Evolutionary conservation across 2,329 filamentous ascomycete species (phyloP), one percentile per base, ranked within the genome.

Genomic region (Pseudogymnoascus sp.): DNA sequence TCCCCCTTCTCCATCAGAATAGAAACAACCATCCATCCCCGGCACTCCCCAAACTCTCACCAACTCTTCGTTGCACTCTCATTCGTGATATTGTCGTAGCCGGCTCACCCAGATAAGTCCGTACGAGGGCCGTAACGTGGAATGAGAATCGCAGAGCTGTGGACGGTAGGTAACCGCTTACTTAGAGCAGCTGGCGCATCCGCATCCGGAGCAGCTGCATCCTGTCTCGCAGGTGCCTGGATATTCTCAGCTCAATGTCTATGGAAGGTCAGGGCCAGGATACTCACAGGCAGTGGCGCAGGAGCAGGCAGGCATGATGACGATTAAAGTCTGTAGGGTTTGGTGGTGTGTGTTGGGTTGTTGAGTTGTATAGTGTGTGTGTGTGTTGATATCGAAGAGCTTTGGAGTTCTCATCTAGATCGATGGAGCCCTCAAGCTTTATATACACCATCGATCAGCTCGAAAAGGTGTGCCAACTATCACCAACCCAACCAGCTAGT

Each of bases 281-380:
- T 14, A 54, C 47, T 33, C 16, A 54, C 47, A 54, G 28, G 47
- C 47, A 54, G 47, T 7, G 6, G 47, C n/a, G 28, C 47, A 54
- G 12, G 47, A 54, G 47, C 47, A 54, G 28, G 4, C 47, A 54
- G 47, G n/a, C 47, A 54, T 54, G 47, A 54, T 35, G 47, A 14
- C 47, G 47, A 20, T 33, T 30, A 5, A 11, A 14, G 43, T 50
- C 33, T 50, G 12, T 43, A 14, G 28, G 28, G 43, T 54, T 54
- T 54, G 47, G 47, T 54, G 28, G 28, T 54, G 47, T 33, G 47
- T 54, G 47, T 54, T 54, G 47, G 47, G 33, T 33, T 54, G n/a
- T 18, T 50, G 43, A 12, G n/a, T 50, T 50, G 47, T 54, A 54
- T 54, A 33, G 39, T 22, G 28, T 54, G 39, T 22, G 28, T 16